These are phyloP conservation scores for Phlebiopsis flavidoalba DNA, from an alignment of 768 basidiomycete genomes.

Conservation along the genomic window DNA sequence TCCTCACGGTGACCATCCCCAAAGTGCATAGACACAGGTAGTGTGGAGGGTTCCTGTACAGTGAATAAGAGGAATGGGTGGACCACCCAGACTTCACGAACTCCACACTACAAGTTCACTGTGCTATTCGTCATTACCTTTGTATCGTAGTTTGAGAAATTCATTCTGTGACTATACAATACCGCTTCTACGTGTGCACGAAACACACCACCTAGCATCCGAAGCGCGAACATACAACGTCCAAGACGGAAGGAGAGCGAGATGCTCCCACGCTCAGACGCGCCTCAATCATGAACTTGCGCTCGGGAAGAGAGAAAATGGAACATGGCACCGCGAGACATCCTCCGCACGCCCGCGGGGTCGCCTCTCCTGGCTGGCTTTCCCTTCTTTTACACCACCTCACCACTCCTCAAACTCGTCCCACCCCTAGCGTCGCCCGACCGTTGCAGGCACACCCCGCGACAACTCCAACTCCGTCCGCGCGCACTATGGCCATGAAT, in stretches of 20 bases:
- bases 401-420: not conserved
- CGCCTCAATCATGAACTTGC: slow-evolving; percentile 15
- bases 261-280: slow-evolving; percentile 12
- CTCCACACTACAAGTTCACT: too few species aligned
- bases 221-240: not conserved
- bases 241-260: not conserved
- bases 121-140: too few species aligned
- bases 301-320: slow-evolving; percentile 12
- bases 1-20: slow-evolving; percentile 57
- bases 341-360: slow-evolving; percentile 1
- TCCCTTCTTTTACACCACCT: not conserved
- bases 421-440: not conserved
- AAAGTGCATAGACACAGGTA: slow-evolving; percentile 57
- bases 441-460: not conserved
- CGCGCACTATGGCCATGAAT: slow-evolving; percentile 6
- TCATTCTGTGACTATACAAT: too few species aligned
- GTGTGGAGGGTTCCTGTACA: slow-evolving; percentile 43
- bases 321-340: slow-evolving; percentile 11
- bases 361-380: slow-evolving; percentile 1
- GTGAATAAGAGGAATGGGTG: slow-evolving; percentile 11
- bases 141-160: too few species aligned
- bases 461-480: not conserved
- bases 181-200: too few species aligned
- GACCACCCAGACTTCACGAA: not conserved
- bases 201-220: too few species aligned